Evolutionary conservation across 169 alveolate species (phyloP).

Genomic region (Eimeria brunetti): DNA sequence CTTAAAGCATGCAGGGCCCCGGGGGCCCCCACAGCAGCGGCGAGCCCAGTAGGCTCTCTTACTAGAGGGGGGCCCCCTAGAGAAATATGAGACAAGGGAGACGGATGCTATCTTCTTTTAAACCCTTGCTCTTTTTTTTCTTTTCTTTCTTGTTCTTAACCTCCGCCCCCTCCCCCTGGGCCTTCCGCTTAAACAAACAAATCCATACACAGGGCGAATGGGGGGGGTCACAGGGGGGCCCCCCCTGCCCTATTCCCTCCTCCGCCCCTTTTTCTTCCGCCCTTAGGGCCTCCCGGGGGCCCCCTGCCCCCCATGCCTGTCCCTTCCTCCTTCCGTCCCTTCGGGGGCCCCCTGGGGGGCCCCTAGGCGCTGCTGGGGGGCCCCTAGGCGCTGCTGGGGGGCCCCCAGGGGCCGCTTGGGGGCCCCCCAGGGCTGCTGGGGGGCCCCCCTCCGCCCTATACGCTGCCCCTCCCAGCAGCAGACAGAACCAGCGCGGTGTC

Average conservation of each 20-base stretch:
- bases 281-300: background rate
- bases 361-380: background rate
- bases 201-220: background rate
- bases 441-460: too few species aligned
- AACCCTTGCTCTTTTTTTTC: background rate
- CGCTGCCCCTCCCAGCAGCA: too few species aligned
- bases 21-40: background rate
- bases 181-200: background rate
- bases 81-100: background rate
- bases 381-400: background rate
- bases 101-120: too few species aligned
- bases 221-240: constrained; percentile 17
- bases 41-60: background rate
- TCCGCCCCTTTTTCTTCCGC: background rate
- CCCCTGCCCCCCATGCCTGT: background rate
- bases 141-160: background rate
- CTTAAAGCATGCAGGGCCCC: constrained; percentile 1
- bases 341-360: background rate
- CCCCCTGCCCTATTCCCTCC: background rate
- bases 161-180: background rate
- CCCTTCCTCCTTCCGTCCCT: background rate
- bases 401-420: background rate
- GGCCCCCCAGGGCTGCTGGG: background rate
- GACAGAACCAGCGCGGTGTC: too few species aligned
- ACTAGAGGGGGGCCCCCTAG: constrained; percentile 9